Evolutionary conservation across 1,284 basidiomycete species (phyloP).

Genomic region (Kwoniella shivajii): DNA sequence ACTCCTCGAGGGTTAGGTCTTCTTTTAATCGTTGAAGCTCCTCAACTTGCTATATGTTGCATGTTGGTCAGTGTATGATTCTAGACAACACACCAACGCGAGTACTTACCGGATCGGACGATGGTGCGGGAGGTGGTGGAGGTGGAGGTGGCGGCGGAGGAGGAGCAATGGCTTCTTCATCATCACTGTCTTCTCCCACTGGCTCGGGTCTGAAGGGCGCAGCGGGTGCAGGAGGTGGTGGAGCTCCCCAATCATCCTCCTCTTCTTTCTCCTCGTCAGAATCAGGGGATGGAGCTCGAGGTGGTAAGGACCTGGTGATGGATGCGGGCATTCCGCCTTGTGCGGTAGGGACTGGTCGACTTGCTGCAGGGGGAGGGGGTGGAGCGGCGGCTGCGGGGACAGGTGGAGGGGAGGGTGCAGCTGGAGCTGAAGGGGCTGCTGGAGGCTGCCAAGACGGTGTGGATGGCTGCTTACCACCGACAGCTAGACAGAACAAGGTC

Average conservation of each 20-base stretch:
- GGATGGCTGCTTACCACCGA: slow-evolving; percentile 9
- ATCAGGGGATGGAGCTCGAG: slow-evolving; percentile 50
- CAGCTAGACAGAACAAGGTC: slow-evolving; percentile 7
- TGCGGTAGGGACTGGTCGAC: slow-evolving; percentile 30
- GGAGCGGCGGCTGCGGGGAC: slow-evolving; percentile 23
- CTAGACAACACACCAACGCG: not conserved
- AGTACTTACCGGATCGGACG: slow-evolving; percentile 54
- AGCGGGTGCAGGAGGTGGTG: slow-evolving; percentile 30
- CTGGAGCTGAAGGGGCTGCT: slow-evolving; percentile 16
- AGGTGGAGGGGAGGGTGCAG: slow-evolving; percentile 2
- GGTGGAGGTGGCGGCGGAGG: slow-evolving; percentile 53
- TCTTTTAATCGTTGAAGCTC: slow-evolving; percentile 48
- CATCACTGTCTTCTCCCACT: slow-evolving; percentile 23
- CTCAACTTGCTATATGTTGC: slow-evolving; percentile 34
- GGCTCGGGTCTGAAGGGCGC: slow-evolving; percentile 36
- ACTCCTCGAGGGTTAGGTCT: slow-evolving; percentile 47
- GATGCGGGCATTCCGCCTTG: slow-evolving; percentile 17
- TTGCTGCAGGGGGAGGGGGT: slow-evolving; percentile 17
- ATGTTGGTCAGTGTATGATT: not conserved
- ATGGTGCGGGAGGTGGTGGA: slow-evolving; percentile 56
- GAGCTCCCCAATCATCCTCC: slow-evolving; percentile 47
- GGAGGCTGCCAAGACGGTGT: slow-evolving; percentile 24
- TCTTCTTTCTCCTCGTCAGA: slow-evolving; percentile 45
- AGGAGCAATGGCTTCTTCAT: slow-evolving; percentile 41
- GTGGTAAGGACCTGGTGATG: slow-evolving; percentile 16